A percentile compares a stretch with the other conserved stretches of the same genome.
Conservation (phyloP, 2,329 filamentous ascomycete species). For the Elsinoe ampelina region DNA sequence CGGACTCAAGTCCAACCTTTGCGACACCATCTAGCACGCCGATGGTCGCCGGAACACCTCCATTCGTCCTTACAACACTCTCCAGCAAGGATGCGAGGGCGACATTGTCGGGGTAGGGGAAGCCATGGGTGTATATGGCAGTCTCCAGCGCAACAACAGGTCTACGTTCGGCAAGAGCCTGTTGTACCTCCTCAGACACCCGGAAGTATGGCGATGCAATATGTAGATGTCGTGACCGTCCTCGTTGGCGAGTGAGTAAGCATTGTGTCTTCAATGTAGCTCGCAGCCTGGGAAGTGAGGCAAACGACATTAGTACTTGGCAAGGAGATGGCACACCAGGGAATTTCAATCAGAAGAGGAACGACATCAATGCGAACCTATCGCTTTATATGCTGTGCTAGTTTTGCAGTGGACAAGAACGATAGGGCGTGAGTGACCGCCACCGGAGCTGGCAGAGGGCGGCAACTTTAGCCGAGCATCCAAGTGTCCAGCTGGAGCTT, state of each 20-base stretch:
- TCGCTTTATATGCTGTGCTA: too few relatives aligned
- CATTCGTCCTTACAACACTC: conserved; percentile 67
- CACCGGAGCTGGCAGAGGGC: not conserved
- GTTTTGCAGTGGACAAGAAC: not conserved
- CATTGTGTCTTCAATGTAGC: conserved; percentile 4
- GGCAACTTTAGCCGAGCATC: conserved; percentile 7
- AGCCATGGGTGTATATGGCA: conserved; percentile 91
- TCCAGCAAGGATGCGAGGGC: conserved; percentile 74
- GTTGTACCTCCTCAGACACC: conserved; percentile 72
- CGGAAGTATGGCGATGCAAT: conserved; percentile 47
- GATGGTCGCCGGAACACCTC: conserved; percentile 81
- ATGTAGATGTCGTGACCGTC: conserved; percentile 15
- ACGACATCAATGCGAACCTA: too few relatives aligned
- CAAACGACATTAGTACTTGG: too few relatives aligned
- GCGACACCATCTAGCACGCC: conserved; percentile 78
- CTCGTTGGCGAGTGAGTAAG: not conserved
- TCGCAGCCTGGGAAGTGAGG: not conserved
- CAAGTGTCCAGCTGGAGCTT: conserved; percentile 9
- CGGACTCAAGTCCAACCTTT: conserved; percentile 62
- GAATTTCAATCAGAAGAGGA: too few relatives aligned
- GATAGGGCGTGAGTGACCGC: conserved; percentile 8
- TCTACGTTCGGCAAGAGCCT: conserved; percentile 62
- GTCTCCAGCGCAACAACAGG: conserved; percentile 91
- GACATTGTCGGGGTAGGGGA: conserved; percentile 62
- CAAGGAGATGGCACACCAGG: too few relatives aligned